Base-by-base conservation (phyloP, 2,329 filamentous ascomycete genomes). In the Fusarium pseudocircinatum region DNA sequence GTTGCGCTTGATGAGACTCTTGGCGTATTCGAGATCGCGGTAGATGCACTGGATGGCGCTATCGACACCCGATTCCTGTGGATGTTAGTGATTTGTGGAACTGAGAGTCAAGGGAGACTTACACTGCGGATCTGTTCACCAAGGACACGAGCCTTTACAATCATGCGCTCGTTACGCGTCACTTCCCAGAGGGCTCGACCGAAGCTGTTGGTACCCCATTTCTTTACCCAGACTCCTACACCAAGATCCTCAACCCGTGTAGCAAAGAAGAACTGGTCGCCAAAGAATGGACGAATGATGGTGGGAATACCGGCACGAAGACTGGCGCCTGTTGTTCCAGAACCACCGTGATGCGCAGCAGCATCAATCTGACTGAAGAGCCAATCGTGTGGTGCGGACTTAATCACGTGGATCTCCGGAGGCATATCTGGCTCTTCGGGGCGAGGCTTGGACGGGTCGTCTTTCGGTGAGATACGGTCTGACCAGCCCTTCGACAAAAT, bases 401-500 rank as follows among this genome's bases (percentile, higher is more conserved):
- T 93, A 81, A 99, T 98, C 80, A 93, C 91, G 78, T 93, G 89
- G 50, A 99, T 97, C 77, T 96, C 94, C 0, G 91, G 84, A 3
- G 96, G 89, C 63, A 95, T 89, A 75, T 94, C 91, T 0, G 88
- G 85, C 70, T 91, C 89, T 22, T 87, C 89, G 0, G 86, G 80
- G 4, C 89, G 90, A 1, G 92, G 82, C 16, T 89, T 79, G 4
- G 72, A 60, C 1, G 75, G 75, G 18, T 79, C 80, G 11, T 80
- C 77, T 84, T 72, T 93, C 84, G 78, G 90, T 84, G 77, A 84
- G 67, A 85, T 77, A 30, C 96, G 92, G 80, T 98, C 96, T 4
- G 95, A 98, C 96, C 96, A 99, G 36, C 96, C 96, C 81, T 98
- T 98, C 49, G 94, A 97, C 15, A 99, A 85, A 69, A 99, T 95